These are phyloP conservation scores for Curvularia spicifera DNA, from an alignment of 2,329 filamentous ascomycete species.

Conservation along the genomic window DNA sequence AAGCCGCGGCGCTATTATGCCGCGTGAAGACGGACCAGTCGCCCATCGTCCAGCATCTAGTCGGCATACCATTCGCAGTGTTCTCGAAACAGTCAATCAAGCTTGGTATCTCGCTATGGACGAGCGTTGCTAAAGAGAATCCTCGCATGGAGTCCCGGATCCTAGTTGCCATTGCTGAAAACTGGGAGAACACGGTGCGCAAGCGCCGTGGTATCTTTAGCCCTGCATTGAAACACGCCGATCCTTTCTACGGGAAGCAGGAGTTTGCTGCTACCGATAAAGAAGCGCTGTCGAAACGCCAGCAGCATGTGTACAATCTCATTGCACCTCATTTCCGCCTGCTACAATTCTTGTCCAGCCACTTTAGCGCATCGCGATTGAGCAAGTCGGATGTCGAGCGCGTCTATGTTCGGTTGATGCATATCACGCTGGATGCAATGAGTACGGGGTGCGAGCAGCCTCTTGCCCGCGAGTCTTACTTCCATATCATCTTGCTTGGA, in stretches of 20 bases:
- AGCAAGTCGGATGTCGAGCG: slow-evolving; percentile 81
- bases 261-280: slow-evolving; percentile 94
- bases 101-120: slow-evolving; percentile 92
- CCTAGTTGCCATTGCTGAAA: slow-evolving; percentile 82
- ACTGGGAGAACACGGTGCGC: slow-evolving; percentile 86
- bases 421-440: slow-evolving; percentile 77
- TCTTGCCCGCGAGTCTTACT: slow-evolving; percentile 87
- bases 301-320: slow-evolving; percentile 79
- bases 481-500: slow-evolving; percentile 84
- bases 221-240: slow-evolving; percentile 71
- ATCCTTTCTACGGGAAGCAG: slow-evolving; percentile 89
- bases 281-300: slow-evolving; percentile 72
- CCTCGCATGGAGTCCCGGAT: slow-evolving; percentile 85
- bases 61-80: slow-evolving; percentile 88
- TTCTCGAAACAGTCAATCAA: slow-evolving; percentile 97
- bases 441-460: slow-evolving; percentile 72
- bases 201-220: slow-evolving; percentile 83
- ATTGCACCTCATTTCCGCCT: slow-evolving; percentile 86
- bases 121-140: slow-evolving; percentile 96
- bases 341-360: slow-evolving; percentile 88
- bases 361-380: slow-evolving; percentile 91
- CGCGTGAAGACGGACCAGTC: slow-evolving; percentile 76
- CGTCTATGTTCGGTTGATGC: slow-evolving; percentile 81
- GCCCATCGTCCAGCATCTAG: slow-evolving; percentile 82
- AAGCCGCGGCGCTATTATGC: slow-evolving; percentile 86